Base-by-base conservation (phyloP, 805 yeast genomes). In the Zygosaccharomyces rouxii region DNA sequence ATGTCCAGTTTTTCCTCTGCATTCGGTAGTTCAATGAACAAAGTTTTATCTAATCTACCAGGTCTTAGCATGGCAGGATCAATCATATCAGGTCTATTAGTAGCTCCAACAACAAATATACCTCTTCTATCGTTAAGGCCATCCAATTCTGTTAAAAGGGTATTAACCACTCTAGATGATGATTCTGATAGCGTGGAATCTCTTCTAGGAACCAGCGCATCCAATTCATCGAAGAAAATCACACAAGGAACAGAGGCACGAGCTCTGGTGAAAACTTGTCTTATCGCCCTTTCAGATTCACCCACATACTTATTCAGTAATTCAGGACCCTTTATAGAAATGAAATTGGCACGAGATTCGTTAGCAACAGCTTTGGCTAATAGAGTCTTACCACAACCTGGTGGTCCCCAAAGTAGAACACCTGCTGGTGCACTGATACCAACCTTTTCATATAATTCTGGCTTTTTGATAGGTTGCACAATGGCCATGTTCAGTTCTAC, bases 31-130 rank as follows among this genome's bases (percentile, higher is more conserved):
- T 92, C 97, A 23, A 92, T 92, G 67, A 84, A 92, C 39, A 92
- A 71, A 2, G 96, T 88, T 68, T 92, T 94, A 63, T 94, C 98
- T 59, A 92, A 75, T 67, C 99, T 80, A 5, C 98, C 99, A 0
- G 98, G 98, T 64, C 99, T 79, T 39, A 94, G 71, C 98, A 92
- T 94, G 0, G 99, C 99, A 3, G 96, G 89, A 68, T 92, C 99
- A 55, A 92, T 94, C 88, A 92, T 92, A 65, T 92, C 99, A 0
- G 98, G 98, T 64, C 99, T 78, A 60, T 92, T 92, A 0, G 99
- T 92, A 1, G 99, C 99, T 25, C 97, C 98, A 56, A 92, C 80
- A 3, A 92, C 98, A 66, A 86, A 94, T 2, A 92, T 88, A 2
- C 98, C 98, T 51, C 84, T 80, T 57, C 98, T 75, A 56, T 92